These are phyloP conservation scores for Arachnomyces sp. DNA, from an alignment of 2,329 filamentous ascomycete genomes.

Conservation along the genomic window DNA sequence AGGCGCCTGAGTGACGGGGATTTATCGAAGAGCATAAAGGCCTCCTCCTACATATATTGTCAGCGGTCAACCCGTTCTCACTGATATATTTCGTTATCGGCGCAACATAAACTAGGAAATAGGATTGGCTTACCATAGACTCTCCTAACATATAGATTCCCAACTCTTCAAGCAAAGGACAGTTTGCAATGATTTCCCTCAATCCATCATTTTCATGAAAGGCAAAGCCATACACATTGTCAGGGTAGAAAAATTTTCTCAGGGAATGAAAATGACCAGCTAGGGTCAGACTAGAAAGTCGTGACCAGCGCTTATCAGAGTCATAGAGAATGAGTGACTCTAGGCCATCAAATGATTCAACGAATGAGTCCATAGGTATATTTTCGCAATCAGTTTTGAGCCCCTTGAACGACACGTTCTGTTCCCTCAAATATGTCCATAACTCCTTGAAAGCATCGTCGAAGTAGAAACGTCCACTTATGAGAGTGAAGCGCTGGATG, in stretches of 20 bases:
- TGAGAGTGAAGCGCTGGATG: constrained; percentile 2
- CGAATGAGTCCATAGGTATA: not conserved
- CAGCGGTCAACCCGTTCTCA: too few relatives aligned
- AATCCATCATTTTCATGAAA: not conserved
- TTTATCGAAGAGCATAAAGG: too few relatives aligned
- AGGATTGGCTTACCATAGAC: not conserved
- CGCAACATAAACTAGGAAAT: too few relatives aligned
- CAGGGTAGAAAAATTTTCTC: not conserved
- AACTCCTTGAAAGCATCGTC: not conserved
- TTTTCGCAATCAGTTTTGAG: constrained; percentile 1
- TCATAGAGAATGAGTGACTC: constrained; percentile 1
- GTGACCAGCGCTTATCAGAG: not conserved
- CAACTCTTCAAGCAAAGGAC: constrained; percentile 2
- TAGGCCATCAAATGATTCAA: constrained; percentile 1
- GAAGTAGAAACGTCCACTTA: not conserved
- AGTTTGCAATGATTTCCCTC: not conserved
- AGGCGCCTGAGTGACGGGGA: too few relatives aligned
- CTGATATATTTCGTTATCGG: too few relatives aligned
- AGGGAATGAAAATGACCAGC: constrained; percentile 1
- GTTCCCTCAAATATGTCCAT: not conserved
- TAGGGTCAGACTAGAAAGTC: not conserved
- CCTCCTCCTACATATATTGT: too few relatives aligned
- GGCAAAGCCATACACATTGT: not conserved
- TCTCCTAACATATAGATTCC: not conserved
- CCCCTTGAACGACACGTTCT: constrained; percentile 1